Base-by-base conservation (phyloP, 768 basidiomycete genomes). In the Russula vinacea region DNA sequence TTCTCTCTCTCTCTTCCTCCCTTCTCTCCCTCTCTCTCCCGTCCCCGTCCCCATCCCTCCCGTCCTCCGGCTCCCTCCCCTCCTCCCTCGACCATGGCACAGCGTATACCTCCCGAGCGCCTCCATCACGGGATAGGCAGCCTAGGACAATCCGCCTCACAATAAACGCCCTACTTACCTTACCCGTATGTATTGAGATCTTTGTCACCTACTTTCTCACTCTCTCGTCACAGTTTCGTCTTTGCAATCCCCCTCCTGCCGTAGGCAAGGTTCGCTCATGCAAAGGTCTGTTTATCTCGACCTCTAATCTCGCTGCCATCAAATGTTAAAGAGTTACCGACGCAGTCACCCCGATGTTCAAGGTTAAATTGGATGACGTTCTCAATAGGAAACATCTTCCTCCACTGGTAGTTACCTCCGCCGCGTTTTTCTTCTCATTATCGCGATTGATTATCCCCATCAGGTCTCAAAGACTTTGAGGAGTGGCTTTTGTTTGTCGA, bases 401-500 rank as follows among this genome's bases (percentile, higher is more conserved):
- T 0, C 90, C 90, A 8, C 81, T 13, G 89, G 84, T 83, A 40
- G 32, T 75, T 71, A 44, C 57, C 51, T 42, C 39, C 22, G 54
- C 47, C 19, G 65, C 65, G 24, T 19, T 29, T 49, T 33, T n/a
- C 56, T 26, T 67, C 42, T 33, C 33, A 24, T 60, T 8, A 19
- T 54, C 53, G 35, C 22, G 7, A 33, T 50, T 22, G 29, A 59
- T 17, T 26, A 37, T 40, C 19, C 32, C 11, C 5, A 14, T 40
- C 39, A 69, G 68, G 65, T 17, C 71, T 76, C 60, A 86, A 86
- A 86, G 75, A 76, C 59, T 72, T 70, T 51, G 76, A 88, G 76
- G 90, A 92, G 74, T 92, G 89, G 81, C 76, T 92, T 59, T 78
- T 92, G 49, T 90, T 89, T 74, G 88, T 89, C 59, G 91, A 92